Evolutionary conservation across 2,329 filamentous ascomycete species (phyloP).

Genomic region (Dactylonectria macrodidyma): DNA sequence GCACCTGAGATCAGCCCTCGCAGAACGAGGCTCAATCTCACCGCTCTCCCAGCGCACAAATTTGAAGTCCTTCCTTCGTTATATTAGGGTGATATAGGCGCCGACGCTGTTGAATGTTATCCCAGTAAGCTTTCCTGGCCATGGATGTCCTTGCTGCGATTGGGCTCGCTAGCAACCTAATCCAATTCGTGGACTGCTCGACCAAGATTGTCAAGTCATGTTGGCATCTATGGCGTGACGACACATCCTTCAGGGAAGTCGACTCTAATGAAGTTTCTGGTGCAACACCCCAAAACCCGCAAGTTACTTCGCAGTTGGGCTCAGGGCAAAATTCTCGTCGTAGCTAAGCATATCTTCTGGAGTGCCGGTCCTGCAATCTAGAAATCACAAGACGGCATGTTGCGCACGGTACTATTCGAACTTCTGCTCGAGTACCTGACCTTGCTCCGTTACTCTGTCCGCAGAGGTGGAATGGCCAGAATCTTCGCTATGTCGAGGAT

Average conservation of each 20-base stretch:
- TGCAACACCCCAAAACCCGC: slow-evolving; percentile 33
- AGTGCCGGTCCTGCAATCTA: slow-evolving; percentile 49
- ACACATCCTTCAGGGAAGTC: slow-evolving; percentile 55
- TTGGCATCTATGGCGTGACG: too few species aligned
- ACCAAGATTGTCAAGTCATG: too few species aligned
- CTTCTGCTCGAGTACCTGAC: slow-evolving; percentile 39
- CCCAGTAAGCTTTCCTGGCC: too few species aligned
- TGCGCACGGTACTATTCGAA: slow-evolving; percentile 52
- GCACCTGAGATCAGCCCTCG: too few species aligned
- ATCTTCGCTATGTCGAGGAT: neutral
- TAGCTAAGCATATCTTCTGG: slow-evolving; percentile 56
- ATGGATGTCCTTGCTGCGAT: too few species aligned
- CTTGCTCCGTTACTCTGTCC: slow-evolving; percentile 26
- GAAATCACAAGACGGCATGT: slow-evolving; percentile 53
- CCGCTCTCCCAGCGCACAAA: too few species aligned
- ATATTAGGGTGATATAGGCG: too few species aligned
- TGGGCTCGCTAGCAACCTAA: too few species aligned
- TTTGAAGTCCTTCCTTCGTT: too few species aligned
- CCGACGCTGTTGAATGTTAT: too few species aligned
- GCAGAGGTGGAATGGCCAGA: neutral
- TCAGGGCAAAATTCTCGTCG: slow-evolving; percentile 30
- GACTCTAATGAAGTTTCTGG: slow-evolving; percentile 57
- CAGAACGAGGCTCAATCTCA: too few species aligned
- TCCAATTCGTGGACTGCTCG: too few species aligned
- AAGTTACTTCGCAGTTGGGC: slow-evolving; percentile 50